These are phyloP conservation scores for Lumnitzera racemosa DNA, from an alignment of 345 rosid genomes.

Conservation along the genomic window DNA sequence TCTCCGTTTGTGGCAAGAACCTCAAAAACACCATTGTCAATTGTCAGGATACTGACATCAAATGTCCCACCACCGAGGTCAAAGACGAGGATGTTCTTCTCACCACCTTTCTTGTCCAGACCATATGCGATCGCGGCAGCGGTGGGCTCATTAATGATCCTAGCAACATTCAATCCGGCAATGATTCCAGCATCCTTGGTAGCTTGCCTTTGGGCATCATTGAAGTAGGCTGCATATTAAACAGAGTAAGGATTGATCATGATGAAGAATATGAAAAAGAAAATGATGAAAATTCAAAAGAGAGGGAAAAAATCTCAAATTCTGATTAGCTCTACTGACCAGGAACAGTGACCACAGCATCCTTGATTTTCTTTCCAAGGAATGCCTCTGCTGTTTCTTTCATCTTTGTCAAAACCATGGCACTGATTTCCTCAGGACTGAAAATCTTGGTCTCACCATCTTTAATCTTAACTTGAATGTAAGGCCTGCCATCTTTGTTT, in stretches of 20 bases:
- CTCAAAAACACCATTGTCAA: slow-evolving; percentile 95
- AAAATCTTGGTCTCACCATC: slow-evolving; percentile 95
- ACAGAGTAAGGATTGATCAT: slow-evolving; percentile 3
- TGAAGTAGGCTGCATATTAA: slow-evolving; percentile 76
- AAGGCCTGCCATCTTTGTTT: slow-evolving; percentile 89
- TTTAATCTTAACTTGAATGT: slow-evolving; percentile 79
- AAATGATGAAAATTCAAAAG: background rate
- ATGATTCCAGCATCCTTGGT: slow-evolving; percentile 96
- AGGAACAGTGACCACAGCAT: slow-evolving; percentile 97
- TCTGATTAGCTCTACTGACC: slow-evolving; percentile 35
- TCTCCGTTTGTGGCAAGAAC: slow-evolving; percentile 96
- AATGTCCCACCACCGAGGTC: slow-evolving; percentile 99
- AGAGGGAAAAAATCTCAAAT: slow-evolving; percentile 15
- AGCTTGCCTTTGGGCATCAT: slow-evolving; percentile 97
- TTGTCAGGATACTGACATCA: slow-evolving; percentile 94
- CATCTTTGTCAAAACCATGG: slow-evolving; percentile 87
- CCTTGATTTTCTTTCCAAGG: slow-evolving; percentile 99
- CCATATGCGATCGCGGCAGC: slow-evolving; percentile 99
- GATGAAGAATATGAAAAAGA: slow-evolving; percentile 29
- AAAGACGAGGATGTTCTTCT: slow-evolving; percentile 97
- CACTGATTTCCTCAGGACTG: slow-evolving; percentile 95
- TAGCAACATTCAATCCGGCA: slow-evolving; percentile 93
- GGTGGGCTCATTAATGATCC: slow-evolving; percentile 96
- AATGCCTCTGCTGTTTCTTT: slow-evolving; percentile 97
- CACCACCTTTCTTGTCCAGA: slow-evolving; percentile 92